Base-by-base conservation (phyloP, 106 monocot genomes). In the Xerophyta viscosa region DNA sequence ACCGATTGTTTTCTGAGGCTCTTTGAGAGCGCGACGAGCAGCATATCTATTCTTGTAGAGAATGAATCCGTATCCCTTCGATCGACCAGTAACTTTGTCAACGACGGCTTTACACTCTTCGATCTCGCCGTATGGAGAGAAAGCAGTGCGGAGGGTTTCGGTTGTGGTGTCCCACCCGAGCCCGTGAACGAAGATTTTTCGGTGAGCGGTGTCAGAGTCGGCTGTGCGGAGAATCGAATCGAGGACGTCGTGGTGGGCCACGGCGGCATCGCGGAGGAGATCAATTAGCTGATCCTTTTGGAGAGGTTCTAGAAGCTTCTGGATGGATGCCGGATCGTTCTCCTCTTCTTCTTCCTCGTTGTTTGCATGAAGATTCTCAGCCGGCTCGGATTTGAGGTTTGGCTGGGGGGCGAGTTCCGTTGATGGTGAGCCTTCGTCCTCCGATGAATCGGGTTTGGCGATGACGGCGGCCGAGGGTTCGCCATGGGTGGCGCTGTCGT, bases 51-150 rank as follows among this genome's bases (percentile, higher is more conserved):
- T 61, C 64, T 73, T 74, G 74, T 88, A 93, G n/a, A 88, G 68
- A 45, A 93, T 70, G 54, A 93, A 93, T 1, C 76, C 93, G n/a
- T 93, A 93, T n/a, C 93, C 93, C 58, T 88, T 93, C 43, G 76
- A 87, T 53, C 68, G 80, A 9, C 93, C 93, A 7, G 88, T 72
- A 57, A 24, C 47, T 36, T 75, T 77, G 31, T 93, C 93, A 11
- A 48, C 60, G 36, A 93, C 79, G 27, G 78, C 83, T 10, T 81
- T 83, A 53, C 72, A 73, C 25, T 93, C 93, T 60, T 93, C 93
- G 24, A 93, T 78, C 66, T 84, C 83, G 2, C 93, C 87, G 26
- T 54, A 88, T 54, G 59, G 25, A 20, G 54, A 41, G 56, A 83
- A 93, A 45, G 58, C 48, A 0, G 63, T 41, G 8, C 60, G 41